A percentile compares a stretch with the other conserved stretches of the same genome.
These are phyloP conservation scores for Actinomortierella wolfii DNA, from an alignment of 371 early-diverging fungal genomes.

Conservation along the genomic window DNA sequence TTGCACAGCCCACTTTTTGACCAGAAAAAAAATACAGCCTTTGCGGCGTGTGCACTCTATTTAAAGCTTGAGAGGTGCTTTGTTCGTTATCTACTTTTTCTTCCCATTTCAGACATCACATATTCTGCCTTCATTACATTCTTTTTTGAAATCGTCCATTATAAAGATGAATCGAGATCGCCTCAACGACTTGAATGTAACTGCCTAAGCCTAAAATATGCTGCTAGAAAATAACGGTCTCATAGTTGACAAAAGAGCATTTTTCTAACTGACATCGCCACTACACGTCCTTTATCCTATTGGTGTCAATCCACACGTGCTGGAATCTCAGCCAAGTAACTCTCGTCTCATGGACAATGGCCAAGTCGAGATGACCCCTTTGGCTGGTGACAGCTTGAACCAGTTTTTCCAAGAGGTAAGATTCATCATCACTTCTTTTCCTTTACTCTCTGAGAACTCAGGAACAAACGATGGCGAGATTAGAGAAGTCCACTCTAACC, in stretches of 20 bases:
- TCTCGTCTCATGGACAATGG: neutral
- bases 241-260: neutral
- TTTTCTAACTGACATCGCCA: neutral
- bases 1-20: too few relatives aligned
- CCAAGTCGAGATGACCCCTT: constrained; percentile 34
- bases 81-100: too few relatives aligned
- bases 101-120: too few relatives aligned
- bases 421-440: too few relatives aligned
- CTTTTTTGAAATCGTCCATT: neutral
- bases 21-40: too few relatives aligned
- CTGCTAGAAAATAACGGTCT: neutral
- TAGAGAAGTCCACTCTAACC: neutral
- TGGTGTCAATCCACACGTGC: neutral
- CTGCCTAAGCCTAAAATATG: neutral
- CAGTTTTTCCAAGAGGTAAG: constrained; percentile 43
- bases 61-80: too few relatives aligned
- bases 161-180: constrained; percentile 39
- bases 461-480: too few relatives aligned
- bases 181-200: constrained; percentile 26
- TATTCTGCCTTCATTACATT: too few relatives aligned
- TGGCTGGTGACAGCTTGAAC: constrained; percentile 24
- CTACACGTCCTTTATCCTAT: neutral
- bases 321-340: neutral
- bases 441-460: neutral
- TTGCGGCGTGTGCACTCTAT: too few relatives aligned